These are phyloP conservation scores for Trichoderma asperellum DNA, from an alignment of 2,329 filamentous ascomycete genomes.

Conservation along the genomic window DNA sequence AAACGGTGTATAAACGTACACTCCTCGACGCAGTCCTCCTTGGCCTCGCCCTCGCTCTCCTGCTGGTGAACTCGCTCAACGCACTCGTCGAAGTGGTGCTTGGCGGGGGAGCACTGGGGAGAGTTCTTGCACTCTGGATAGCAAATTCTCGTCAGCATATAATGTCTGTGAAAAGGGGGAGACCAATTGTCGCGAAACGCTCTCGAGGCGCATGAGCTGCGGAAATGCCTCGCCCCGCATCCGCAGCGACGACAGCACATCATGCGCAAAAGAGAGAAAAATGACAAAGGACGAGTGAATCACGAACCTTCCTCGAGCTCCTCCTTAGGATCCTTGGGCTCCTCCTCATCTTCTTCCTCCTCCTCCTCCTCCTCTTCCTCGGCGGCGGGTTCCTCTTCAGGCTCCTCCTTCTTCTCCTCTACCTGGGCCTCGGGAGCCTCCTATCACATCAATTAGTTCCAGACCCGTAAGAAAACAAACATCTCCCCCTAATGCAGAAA, in stretches of 20 bases:
- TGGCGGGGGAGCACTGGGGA: conserved; percentile 79
- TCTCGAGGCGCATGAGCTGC: conserved; percentile 4
- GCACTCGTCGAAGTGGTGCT: conserved; percentile 99
- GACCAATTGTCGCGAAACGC: not conserved
- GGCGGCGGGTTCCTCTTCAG: conserved; percentile 54
- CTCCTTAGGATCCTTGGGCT: conserved; percentile 86
- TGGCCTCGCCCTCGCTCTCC: conserved; percentile 70
- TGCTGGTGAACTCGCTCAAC: conserved; percentile 78
- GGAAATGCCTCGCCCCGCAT: conserved; percentile 33
- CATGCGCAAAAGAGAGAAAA: conserved; percentile 10
- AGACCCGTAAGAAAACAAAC: not conserved
- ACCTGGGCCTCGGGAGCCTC: conserved; percentile 44
- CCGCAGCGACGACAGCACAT: not conserved
- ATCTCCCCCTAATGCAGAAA: not conserved
- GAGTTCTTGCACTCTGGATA: conserved; percentile 79
- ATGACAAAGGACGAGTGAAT: not conserved
- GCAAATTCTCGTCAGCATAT: conserved; percentile 22
- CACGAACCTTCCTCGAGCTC: conserved; percentile 86
- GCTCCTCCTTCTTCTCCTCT: conserved; percentile 52
- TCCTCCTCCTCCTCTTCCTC: conserved; percentile 65
- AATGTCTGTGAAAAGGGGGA: not conserved
- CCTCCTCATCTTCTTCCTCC: conserved; percentile 77
- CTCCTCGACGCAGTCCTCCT: conserved; percentile 98
- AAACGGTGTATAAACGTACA: conserved; percentile 69
- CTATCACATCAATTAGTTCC: conserved; percentile 33